Evolutionary conservation across 164 flowering plant species (phyloP).

Genomic region (Vitis labrusca): DNA sequence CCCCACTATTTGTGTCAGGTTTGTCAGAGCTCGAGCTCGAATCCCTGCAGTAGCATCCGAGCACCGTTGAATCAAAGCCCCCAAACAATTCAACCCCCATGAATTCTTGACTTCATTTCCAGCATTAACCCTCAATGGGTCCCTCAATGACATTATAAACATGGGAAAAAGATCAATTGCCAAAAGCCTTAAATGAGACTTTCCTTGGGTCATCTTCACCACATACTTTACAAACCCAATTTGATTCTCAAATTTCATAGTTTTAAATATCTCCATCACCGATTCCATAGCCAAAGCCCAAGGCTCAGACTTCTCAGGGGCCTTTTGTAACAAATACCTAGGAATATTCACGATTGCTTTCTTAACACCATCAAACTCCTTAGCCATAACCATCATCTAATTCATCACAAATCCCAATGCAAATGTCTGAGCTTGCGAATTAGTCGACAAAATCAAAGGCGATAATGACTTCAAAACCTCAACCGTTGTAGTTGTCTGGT

Average conservation of each 20-base stretch:
- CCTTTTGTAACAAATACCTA: conserved; percentile 61
- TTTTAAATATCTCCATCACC: conserved; percentile 65
- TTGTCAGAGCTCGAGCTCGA: conserved; percentile 81
- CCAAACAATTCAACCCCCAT: conserved; percentile 67
- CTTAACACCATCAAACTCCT: conserved; percentile 43
- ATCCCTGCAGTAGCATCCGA: conserved; percentile 63
- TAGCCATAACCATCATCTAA: conserved; percentile 37
- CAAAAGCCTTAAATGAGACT: conserved; percentile 58
- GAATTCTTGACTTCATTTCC: conserved; percentile 29
- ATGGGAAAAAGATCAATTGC: conserved; percentile 69
- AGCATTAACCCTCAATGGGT: conserved; percentile 18
- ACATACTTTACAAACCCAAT: conserved; percentile 69
- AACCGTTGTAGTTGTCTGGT: conserved; percentile 42
- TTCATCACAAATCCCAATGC: conserved; percentile 60
- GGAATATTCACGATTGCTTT: conserved; percentile 71
- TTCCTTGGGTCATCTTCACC: conserved; percentile 75
- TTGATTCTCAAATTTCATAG: conserved; percentile 60
- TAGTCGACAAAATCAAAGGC: conserved; percentile 50
- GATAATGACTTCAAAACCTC: conserved; percentile 73
- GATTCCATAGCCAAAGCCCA: conserved; percentile 83
- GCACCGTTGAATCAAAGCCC: conserved; percentile 68
- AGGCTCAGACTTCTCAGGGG: conserved; percentile 87
- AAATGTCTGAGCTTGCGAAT: conserved; percentile 58
- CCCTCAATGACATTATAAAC: conserved; percentile 36
- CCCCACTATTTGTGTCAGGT: conserved; percentile 66